These are phyloP conservation scores for Meyerozyma athensensis DNA, from an alignment of 1,139 yeast genomes.

Conservation along the genomic window DNA sequence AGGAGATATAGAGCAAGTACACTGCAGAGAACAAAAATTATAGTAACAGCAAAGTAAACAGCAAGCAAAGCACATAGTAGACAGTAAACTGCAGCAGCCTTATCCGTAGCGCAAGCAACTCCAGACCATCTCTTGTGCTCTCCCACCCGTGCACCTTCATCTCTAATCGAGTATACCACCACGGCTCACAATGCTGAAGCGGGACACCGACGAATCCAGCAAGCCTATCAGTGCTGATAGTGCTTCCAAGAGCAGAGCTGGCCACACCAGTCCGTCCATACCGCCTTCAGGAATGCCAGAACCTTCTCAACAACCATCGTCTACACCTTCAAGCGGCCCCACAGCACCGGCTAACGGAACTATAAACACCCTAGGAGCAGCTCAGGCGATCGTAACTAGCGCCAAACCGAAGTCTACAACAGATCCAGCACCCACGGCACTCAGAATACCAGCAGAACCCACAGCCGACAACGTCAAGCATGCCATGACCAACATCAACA, in stretches of 20 bases:
- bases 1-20: too few species aligned
- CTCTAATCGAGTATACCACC: neutral
- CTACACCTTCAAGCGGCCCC: neutral
- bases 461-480: slow-evolving; percentile 12
- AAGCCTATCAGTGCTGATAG: too few species aligned
- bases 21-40: too few species aligned
- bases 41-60: too few species aligned
- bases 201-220: neutral
- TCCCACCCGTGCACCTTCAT: too few species aligned
- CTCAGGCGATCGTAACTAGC: neutral
- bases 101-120: neutral
- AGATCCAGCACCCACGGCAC: slow-evolving; percentile 3
- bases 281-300: too few species aligned
- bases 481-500: slow-evolving; percentile 33
- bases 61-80: too few species aligned
- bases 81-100: neutral
- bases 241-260: too few species aligned
- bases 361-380: neutral
- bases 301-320: neutral
- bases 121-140: too few species aligned
- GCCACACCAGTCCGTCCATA: too few species aligned
- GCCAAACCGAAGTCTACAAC: slow-evolving; percentile 1
- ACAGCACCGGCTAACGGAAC: neutral
- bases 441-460: neutral
- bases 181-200: neutral